Conservation (phyloP, 2,329 filamentous ascomycete species). For the Capronia epimyces region DNA sequence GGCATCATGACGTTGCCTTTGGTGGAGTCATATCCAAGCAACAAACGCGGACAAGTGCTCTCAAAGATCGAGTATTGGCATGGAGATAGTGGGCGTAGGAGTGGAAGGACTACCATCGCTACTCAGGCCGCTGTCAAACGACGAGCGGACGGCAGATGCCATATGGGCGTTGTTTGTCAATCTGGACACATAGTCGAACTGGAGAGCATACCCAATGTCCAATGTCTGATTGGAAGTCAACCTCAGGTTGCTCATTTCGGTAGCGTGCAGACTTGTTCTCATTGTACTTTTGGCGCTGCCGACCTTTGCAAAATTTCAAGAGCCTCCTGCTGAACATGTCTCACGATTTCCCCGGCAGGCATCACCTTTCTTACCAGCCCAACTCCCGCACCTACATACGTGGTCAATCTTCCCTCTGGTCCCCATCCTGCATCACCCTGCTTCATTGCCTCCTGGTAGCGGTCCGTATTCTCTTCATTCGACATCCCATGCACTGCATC, state of each 20-base stretch:
- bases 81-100: not conserved
- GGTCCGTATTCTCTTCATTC: conserved; percentile 37
- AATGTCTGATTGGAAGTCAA: not conserved
- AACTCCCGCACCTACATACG: conserved; percentile 59
- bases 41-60: not conserved
- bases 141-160: no score
- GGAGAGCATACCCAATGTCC: no score
- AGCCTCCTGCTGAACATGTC: conserved; percentile 22
- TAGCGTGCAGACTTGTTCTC: not conserved
- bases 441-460: conserved; percentile 47
- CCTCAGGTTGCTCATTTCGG: not conserved
- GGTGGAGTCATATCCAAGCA: not conserved
- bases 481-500: conserved; percentile 39
- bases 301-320: conserved; percentile 18
- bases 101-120: not conserved
- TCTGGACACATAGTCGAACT: no score
- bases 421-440: conserved; percentile 52
- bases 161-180: no score
- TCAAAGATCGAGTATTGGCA: not conserved
- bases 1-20: conserved; percentile 12
- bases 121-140: not conserved
- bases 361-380: conserved; percentile 52
- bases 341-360: conserved; percentile 49
- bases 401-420: conserved; percentile 51
- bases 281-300: conserved; percentile 8